phyloP scores from a whole-genome alignment of 148 eudicot genomes.

The Beta vulgaris region DNA sequence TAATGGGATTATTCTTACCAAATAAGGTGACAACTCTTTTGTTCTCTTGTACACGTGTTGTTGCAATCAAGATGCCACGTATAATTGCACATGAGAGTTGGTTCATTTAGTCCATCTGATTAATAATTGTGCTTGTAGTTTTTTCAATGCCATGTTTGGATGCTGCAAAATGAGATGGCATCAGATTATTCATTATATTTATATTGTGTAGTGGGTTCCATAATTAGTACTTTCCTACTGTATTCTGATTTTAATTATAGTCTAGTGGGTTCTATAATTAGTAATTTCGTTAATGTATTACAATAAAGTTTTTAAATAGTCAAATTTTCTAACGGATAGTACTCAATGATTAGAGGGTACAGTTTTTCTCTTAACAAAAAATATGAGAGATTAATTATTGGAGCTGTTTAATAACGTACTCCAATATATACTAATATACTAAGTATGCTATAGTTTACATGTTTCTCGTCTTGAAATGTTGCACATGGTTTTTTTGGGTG shows the following conservation, averaged over 20 bases:
- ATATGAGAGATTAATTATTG: not conserved
- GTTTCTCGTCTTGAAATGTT: not conserved
- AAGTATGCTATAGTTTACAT: not conserved
- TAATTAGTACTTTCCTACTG: not conserved
- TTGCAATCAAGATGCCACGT: not conserved
- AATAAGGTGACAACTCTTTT: constrained; percentile 1
- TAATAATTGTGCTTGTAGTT: constrained; percentile 2
- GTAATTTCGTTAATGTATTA: too few relatives aligned
- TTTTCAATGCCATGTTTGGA: constrained; percentile 9
- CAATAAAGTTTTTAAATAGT: too few relatives aligned
- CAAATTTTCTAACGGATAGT: too few relatives aligned
- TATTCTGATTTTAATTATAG: too few relatives aligned
- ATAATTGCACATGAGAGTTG: constrained; percentile 14
- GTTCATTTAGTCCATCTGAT: constrained; percentile 1
- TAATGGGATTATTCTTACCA: not conserved
- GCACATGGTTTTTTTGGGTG: not conserved
- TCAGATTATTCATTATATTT: not conserved
- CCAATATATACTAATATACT: too few relatives aligned
- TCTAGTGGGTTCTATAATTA: too few relatives aligned
- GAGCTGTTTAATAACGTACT: not conserved
- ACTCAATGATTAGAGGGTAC: too few relatives aligned
- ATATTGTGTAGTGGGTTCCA: not conserved
- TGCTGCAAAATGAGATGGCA: constrained; percentile 4
- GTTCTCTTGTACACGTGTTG: constrained; percentile 8
- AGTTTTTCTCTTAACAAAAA: too few relatives aligned